A percentile compares a stretch with the other conserved stretches of the same genome.
phyloP scores from a whole-genome alignment of 2,329 filamentous ascomycete genomes.

The Raffaelea ambrosiae region DNA sequence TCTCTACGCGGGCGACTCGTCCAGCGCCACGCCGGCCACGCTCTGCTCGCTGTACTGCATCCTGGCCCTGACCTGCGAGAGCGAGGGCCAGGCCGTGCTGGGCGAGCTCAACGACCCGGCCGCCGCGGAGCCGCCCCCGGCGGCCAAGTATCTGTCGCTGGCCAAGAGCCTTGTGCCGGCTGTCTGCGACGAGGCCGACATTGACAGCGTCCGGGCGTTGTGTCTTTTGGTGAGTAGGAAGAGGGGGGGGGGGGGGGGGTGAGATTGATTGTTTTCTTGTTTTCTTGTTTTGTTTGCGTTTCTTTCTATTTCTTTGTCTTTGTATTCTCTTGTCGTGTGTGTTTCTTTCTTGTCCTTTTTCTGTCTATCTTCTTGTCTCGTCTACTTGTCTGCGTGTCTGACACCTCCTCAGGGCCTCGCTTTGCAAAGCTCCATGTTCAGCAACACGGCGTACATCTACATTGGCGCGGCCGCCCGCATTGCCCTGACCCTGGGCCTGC shows the following conservation, averaged over 20 bases:
- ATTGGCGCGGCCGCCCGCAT: slow-evolving; percentile 18
- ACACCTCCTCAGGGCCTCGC: slow-evolving; percentile 12
- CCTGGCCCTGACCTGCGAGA: slow-evolving; percentile 18
- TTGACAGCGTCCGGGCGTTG: slow-evolving; percentile 18
- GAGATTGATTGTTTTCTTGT: too few species aligned
- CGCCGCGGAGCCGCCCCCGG: slow-evolving; percentile 8
- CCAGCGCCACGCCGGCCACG: slow-evolving; percentile 15
- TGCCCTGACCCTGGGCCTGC: slow-evolving; percentile 17
- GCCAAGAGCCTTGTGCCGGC: slow-evolving; percentile 16
- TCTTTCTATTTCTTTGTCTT: neutral
- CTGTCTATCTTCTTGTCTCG: too few species aligned
- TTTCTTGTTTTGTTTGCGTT: neutral
- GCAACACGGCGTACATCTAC: slow-evolving; percentile 19
- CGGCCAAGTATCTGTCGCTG: slow-evolving; percentile 15
- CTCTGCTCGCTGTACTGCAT: slow-evolving; percentile 19
- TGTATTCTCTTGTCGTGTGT: too few species aligned
- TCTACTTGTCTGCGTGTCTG: neutral
- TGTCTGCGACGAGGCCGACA: slow-evolving; percentile 18
- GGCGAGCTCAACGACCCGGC: slow-evolving; percentile 2
- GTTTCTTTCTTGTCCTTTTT: neutral
- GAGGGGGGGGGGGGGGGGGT: too few species aligned
- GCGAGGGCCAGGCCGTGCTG: slow-evolving; percentile 12
- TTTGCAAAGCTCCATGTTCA: slow-evolving; percentile 16
- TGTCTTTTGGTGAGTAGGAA: slow-evolving; percentile 16
- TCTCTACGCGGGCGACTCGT: slow-evolving; percentile 17